phyloP scores from a whole-genome alignment of 1,284 basidiomycete genomes.

The Irpex lacteus region DNA sequence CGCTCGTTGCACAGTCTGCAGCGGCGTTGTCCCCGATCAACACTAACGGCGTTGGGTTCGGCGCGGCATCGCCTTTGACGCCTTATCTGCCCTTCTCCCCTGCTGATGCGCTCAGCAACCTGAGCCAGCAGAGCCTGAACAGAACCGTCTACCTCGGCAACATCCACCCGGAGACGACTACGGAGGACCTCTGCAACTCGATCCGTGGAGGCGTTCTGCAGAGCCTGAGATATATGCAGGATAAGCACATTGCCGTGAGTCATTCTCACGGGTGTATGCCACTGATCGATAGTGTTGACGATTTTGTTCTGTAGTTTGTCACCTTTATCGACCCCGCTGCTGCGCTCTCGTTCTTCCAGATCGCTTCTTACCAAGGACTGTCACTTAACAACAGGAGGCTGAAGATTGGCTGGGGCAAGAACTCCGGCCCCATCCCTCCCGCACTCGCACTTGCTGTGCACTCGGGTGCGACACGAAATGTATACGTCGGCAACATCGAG shows the following conservation, averaged over 20 bases:
- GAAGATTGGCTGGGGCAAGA: constrained; percentile 96
- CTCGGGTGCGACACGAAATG: constrained; percentile 88
- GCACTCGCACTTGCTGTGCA: constrained; percentile 84
- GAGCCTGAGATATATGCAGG: constrained; percentile 88
- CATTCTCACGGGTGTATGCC: constrained; percentile 1
- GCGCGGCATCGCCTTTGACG: constrained; percentile 46
- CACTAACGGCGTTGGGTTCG: constrained; percentile 17
- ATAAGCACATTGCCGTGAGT: constrained; percentile 90
- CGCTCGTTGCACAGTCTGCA: constrained; percentile 63
- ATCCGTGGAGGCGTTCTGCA: constrained; percentile 91
- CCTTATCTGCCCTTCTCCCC: constrained; percentile 60
- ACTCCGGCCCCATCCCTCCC: constrained; percentile 80
- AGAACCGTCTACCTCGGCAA: constrained; percentile 92
- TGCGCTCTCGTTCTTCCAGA: constrained; percentile 89
- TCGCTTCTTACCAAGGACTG: constrained; percentile 83
- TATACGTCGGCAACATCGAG: constrained; percentile 91
- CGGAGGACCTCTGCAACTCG: constrained; percentile 92
- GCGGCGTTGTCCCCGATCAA: constrained; percentile 37
- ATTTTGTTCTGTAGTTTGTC: constrained; percentile 59
- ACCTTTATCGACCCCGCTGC: constrained; percentile 89
- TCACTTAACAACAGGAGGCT: constrained; percentile 88
- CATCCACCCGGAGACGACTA: constrained; percentile 89
- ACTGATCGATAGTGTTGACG: constrained; percentile 10
- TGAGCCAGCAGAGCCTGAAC: constrained; percentile 64
- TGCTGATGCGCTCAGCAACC: constrained; percentile 36